Conservation (phyloP, 225 moss, liverwort and hornwort species). For the Asterella californica region DNA sequence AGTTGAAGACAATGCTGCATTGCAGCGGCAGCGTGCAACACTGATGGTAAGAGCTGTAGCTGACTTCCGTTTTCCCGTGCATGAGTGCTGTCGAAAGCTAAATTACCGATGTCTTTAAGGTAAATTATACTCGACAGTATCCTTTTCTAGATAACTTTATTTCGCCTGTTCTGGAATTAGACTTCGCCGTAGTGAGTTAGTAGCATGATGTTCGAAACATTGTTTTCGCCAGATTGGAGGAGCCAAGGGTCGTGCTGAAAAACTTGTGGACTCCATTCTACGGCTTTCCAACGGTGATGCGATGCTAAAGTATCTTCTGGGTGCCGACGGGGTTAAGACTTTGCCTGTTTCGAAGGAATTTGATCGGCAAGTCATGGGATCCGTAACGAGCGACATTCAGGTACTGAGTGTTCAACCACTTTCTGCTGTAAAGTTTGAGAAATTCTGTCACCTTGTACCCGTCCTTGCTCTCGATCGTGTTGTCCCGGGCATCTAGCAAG, state of each 20-base stretch:
- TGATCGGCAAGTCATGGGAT: constrained; percentile 61
- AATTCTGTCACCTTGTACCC: background rate
- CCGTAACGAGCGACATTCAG: constrained; percentile 42
- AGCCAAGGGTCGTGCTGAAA: constrained; percentile 71
- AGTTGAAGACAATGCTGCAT: constrained; percentile 63
- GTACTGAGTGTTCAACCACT: no score
- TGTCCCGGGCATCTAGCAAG: background rate
- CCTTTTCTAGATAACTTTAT: background rate
- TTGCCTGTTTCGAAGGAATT: constrained; percentile 58
- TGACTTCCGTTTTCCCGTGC: background rate
- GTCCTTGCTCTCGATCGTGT: no score
- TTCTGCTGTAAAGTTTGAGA: no score
- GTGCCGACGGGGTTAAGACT: constrained; percentile 44
- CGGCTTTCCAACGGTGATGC: constrained; percentile 83
- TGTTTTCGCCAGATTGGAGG: constrained; percentile 55
- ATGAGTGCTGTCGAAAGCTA: background rate
- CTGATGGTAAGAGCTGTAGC: constrained; percentile 57
- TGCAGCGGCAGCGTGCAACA: constrained; percentile 65
- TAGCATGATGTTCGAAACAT: background rate
- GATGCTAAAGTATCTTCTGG: constrained; percentile 66
- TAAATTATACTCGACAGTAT: background rate
- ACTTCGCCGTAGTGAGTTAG: background rate
- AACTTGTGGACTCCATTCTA: constrained; percentile 71
- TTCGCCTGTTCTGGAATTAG: no score
- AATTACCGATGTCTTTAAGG: background rate